Base-by-base conservation (phyloP, 495 filamentous ascomycete species). In the Annulohypoxylon moriforme region DNA sequence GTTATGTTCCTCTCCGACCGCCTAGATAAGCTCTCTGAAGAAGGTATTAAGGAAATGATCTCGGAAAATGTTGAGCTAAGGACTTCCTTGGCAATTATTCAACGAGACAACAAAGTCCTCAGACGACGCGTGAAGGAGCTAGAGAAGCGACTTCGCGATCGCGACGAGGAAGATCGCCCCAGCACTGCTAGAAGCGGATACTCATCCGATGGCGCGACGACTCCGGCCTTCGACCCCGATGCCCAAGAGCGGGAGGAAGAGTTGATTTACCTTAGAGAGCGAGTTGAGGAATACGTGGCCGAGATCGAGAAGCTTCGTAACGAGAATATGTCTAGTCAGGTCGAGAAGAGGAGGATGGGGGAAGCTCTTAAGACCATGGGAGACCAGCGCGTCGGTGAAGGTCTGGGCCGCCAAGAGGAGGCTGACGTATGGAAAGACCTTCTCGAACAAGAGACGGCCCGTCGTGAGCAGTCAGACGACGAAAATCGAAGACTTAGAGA, bases 1-100 rank as follows among this genome's bases (percentile, higher is more conserved):
- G 96, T 98, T 55, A 95, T 97, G 82, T 98, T 97, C 74, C 87
- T 99, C 33, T 96, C 94, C 75, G 94, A 98, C 73, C 91, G 95
- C 9, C 80, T 99, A 27, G 94, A 96, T 80, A 93, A 94, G 75
- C 90, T 94, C 40, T 97, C 94, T 8, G 96, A 98, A 77, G 96
- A 99, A 78, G 93, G 94, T 57, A 90, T 98, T 77, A 97, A 96
- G 81, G 94, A 97, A 76, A 94, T 97, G 90, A 95, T 97, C 70
- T 92, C 92, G 20, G 94, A 98, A 81, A 99, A 97, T 78, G 94
- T 98, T 13, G 94, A 98, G 78, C 85, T 98, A 60, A 94, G 94
- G 76, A 97, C 95, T 2, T 91, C 92, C 53, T 89, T 97, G 64
- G 88, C 94, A 10, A 92, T 94, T 55, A 85, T 93, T 31, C 92